Base-by-base conservation (phyloP, 2,329 filamentous ascomycete genomes). In the Orbilia ellipsospora region DNA sequence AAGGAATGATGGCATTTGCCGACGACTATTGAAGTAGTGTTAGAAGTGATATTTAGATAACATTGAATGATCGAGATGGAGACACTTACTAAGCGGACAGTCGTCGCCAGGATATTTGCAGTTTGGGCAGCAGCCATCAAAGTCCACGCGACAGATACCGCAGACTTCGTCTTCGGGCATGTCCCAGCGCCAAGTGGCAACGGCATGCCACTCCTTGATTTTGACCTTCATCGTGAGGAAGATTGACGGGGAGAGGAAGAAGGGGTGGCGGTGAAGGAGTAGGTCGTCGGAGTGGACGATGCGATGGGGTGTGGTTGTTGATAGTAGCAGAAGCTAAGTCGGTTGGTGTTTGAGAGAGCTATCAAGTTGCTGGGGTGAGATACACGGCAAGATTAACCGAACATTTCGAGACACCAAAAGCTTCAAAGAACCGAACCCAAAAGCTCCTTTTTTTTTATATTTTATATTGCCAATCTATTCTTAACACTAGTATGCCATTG, bases 71-170 rank as follows among this genome's bases (percentile, higher is more conserved):
- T 54, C 16, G 26, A 55, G 45, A 2, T 28, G 16, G 77, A 56
- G 36, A 75, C 36, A 85, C 90, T 82, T 84, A 97, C 94, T 86
- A 73, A 99, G 86, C 73, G 92, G 92, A 84, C 95, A 99, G 81
- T 97, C 94, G 80, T 99, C 95, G 70, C 95, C 95, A 13, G 95
- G 95, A 81, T 93, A 98, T 86, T 96, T 97, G 89, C 95, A 99
- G 66, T 93, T 96, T 55, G 95, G 94, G 85, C 95, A 99, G 26
- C 95, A 98, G 73, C 94, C 94, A 82, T 99, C 95, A 82, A 98
- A 99, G 80, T 97, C 92, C 77, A 96, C 94, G 82, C 96, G 94
- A 84, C 95, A 99, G 84, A 99, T 99, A 80, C 95, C 95, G 80
- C 95, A 99, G 77, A 98, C 94, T 82, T 99, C 94, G 84, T 97